A percentile compares a stretch with the other conserved stretches of the same genome.
Evolutionary conservation across 495 filamentous ascomycete genomes (phyloP).

Genomic region (Penicillium riverlandense): DNA sequence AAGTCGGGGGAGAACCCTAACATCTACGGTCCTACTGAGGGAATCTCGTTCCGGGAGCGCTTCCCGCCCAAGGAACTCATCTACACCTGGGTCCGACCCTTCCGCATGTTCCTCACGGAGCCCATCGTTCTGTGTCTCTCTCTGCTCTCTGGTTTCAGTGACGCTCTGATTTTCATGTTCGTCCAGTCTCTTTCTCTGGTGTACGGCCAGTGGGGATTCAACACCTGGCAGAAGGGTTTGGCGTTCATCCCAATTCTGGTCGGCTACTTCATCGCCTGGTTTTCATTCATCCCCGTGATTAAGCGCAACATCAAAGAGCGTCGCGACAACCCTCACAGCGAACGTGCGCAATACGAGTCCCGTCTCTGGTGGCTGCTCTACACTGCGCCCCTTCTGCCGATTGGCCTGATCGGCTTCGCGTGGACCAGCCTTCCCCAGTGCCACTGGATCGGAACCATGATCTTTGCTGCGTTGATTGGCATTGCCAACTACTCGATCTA

Average conservation of each 20-base stretch:
- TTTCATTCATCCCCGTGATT: constrained; percentile 48
- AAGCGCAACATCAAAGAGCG: constrained; percentile 43
- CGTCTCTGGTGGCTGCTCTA: constrained; percentile 54
- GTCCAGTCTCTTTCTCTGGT: constrained; percentile 54
- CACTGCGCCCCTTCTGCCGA: constrained; percentile 48
- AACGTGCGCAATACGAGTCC: constrained; percentile 52
- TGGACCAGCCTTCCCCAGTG: constrained; percentile 53
- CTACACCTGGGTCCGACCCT: constrained; percentile 50
- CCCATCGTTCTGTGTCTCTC: constrained; percentile 55
- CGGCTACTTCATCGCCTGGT: constrained; percentile 54
- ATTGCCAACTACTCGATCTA: constrained; percentile 67
- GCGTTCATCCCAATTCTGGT: constrained; percentile 52
- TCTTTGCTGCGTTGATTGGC: constrained; percentile 57
- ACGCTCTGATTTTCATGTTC: constrained; percentile 62
- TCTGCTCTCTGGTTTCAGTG: constrained; percentile 53
- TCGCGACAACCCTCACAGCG: constrained; percentile 40
- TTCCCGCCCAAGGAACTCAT: constrained; percentile 51
- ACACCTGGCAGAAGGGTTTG: constrained; percentile 41
- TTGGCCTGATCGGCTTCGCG: constrained; percentile 57
- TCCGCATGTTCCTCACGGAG: constrained; percentile 55
- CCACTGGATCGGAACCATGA: constrained; percentile 60
- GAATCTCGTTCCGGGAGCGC: constrained; percentile 48
- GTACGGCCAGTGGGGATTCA: constrained; percentile 53
- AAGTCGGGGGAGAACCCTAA: constrained; percentile 45
- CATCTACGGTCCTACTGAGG: constrained; percentile 58